Base-by-base conservation (phyloP, 495 filamentous ascomycete species). In the Xylaria palmicola region DNA sequence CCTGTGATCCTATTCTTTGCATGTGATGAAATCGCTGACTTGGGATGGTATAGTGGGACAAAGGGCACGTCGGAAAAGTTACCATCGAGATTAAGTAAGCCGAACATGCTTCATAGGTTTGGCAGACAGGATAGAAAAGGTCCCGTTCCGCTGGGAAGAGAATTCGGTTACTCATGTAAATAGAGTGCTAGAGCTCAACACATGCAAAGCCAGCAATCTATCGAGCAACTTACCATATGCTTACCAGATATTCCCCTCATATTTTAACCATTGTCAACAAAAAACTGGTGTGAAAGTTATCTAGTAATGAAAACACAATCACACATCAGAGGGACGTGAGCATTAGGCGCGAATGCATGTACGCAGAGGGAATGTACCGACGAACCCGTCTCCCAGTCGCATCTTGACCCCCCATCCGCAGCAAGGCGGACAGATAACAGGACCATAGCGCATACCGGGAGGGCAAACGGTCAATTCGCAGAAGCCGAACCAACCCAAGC, bases 51-150 rank as follows among this genome's bases (percentile, higher is more conserved):
- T 50, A 89, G 86, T 91, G 83, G 85, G 84, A 79, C 36, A 80
- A 88, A 72, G 88, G 87, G 65, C 90, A 94, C 68, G 87, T 92
- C 64, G 90, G 90, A 24, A 93, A 93, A 78, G 61, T 92, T 41
- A 73, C 74, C 10, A 84, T 92, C 70, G 85, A 84, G 72, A 87
- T 92, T 60, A 74, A 81, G 60, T 85, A 77, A 68, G 36, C 52
- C n/a, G 39, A 32, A 7, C 12, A 24, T 2, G 24, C 10, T 51
- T 36, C 19, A 19, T 36, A 44, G 47, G 26, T 22, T 26, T 41
- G 13, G 34, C 24, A 44, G n/a, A 13, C 10, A 12, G 37, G 17
- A 36, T 22, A 8, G n/a, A 3, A 24, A 24, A n/a, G n/a, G n/a
- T n/a, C n/a, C n/a, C n/a, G n/a, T n/a, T n/a, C n/a, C n/a, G n/a